Base-by-base conservation (phyloP, 1,284 basidiomycete genomes). In the Malassezia obtusa region DNA sequence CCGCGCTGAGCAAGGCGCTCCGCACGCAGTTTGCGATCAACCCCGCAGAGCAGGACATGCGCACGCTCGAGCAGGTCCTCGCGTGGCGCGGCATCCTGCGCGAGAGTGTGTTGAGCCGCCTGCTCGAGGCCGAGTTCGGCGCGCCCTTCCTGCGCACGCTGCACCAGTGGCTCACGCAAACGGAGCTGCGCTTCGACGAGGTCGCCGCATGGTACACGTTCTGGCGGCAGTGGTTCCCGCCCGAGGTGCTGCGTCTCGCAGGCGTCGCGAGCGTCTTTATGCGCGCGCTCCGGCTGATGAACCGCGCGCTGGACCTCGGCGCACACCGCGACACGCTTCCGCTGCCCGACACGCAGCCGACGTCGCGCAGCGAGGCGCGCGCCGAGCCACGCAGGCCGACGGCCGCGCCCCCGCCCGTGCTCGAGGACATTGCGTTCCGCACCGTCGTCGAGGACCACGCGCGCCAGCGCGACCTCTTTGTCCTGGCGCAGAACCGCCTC, bases 131-230 rank as follows among this genome's bases (percentile, higher is more conserved):
- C 8, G 89, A 89, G 66, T 92, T 98, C 77, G 94, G 96, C 80
- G 87, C 88, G 2, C 90, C 91, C 70, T 98, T 90, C 90, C 79
- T 98, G 45, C 83, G 88, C 38, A 82, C 87, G n/a, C 77, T 99
- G 32, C 84, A 89, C 67, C 76, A 87, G 36, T 96, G 91, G 94
- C 83, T 98, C 48, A 79, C 84, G 11, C 86, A 89, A 71, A 84
- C 87, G 0, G 80, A 77, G 25, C 84, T 84, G 64, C 89, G 83
- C 74, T 83, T 87, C 63, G 87, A 85, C 62, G 89, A 98, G 74
- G 87, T 98, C 4, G 87, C 86, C 1, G 81, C 84, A 58, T 96
- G 94, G 92, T 81, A 80, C 60, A 64, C 80, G 3, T 86, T 83
- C 74, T 98, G 92, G 92, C 91, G 91, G 71, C 76, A 76, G 0